Evolutionary conservation across 2,329 filamentous ascomycete genomes (phyloP).

Genomic region (Metarhizium rileyi): DNA sequence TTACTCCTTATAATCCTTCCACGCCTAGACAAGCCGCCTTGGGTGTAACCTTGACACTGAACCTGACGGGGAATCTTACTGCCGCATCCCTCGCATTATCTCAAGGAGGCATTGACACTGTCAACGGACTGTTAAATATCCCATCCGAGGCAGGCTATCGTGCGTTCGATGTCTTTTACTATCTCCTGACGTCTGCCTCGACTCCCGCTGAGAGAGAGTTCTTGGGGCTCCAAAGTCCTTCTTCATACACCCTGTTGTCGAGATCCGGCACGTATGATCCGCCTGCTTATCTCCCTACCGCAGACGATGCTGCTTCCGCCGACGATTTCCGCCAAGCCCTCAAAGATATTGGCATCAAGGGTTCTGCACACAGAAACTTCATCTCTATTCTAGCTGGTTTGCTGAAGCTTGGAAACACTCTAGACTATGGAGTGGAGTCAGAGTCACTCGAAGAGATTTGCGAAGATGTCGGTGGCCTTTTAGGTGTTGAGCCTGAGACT

Average conservation of each 20-base stretch:
- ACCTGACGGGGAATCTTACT: slow-evolving; percentile 68
- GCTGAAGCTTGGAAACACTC: slow-evolving; percentile 82
- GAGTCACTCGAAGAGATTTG: slow-evolving; percentile 79
- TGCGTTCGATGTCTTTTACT: slow-evolving; percentile 97
- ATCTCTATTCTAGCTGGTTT: slow-evolving; percentile 80
- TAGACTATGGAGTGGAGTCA: slow-evolving; percentile 75
- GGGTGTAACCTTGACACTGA: slow-evolving; percentile 71
- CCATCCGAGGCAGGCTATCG: slow-evolving; percentile 73
- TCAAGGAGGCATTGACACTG: slow-evolving; percentile 78
- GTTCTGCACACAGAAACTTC: slow-evolving; percentile 68
- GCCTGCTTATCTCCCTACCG: slow-evolving; percentile 81
- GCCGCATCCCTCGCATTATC: slow-evolving; percentile 70
- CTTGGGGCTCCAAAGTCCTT: slow-evolving; percentile 66
- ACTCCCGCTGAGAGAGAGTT: slow-evolving; percentile 84
- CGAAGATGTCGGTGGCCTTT: slow-evolving; percentile 77
- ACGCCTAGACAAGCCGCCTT: slow-evolving; percentile 71
- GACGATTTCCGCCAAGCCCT: slow-evolving; percentile 85
- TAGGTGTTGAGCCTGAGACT: slow-evolving; percentile 80
- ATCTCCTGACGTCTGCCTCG: slow-evolving; percentile 84
- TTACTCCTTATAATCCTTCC: slow-evolving; percentile 84
- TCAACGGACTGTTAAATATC: slow-evolving; percentile 68
- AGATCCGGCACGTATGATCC: slow-evolving; percentile 78
- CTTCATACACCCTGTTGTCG: slow-evolving; percentile 68
- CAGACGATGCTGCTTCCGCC: slow-evolving; percentile 83
- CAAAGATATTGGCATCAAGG: slow-evolving; percentile 90